Base-by-base conservation (phyloP, 1,284 basidiomycete species). In the Tausonia pullulans region DNA sequence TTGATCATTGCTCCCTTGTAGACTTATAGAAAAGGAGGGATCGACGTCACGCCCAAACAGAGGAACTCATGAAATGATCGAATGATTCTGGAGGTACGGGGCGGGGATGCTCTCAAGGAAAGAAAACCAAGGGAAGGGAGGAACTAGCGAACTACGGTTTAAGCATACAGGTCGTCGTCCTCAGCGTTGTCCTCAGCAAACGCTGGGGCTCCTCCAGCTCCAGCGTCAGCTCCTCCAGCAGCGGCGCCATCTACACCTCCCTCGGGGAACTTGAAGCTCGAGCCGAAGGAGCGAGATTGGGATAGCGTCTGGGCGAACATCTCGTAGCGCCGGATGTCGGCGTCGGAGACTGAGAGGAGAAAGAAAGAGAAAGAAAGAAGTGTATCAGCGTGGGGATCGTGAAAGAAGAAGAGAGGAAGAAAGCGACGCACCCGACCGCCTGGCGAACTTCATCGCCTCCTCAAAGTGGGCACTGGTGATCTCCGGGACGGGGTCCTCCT, bases 241-340 rank as follows among this genome's bases (percentile, higher is more conserved):
- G 79, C 78, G 62, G 81, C 80, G 55, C 76, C 80, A 61, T 79
- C 74, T 64, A 81, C 80, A 50, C 74, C 77, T 40, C 74, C 73
- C 72, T 97, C 94, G 16, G 96, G 96, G 91, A 99, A 99, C 81
- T 90, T 91, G 85, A 96, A 96, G 74, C 84, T 86, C 75, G 86
- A 86, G 61, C 92, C 92, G 72, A 90, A 88, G 52, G 85, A 87
- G 71, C 88, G 85, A 67, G 9, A 6, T 40, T 93, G 90, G 78
- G 90, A 88, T 68, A 91, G 78, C 75, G 90, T 91, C 85, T 89
- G 88, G 49, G 89, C 76, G 74, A 92, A 91, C 85, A 91, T 88
- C 81, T 92, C 88, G 75, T 95, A 95, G 56, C 90, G 85, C 69
- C 94, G 85, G 76, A 98, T 96, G 75, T 98, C 95, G 70, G 88